Conservation (phyloP, 1,284 basidiomycete genomes). For the Serendipita sp. region DNA sequence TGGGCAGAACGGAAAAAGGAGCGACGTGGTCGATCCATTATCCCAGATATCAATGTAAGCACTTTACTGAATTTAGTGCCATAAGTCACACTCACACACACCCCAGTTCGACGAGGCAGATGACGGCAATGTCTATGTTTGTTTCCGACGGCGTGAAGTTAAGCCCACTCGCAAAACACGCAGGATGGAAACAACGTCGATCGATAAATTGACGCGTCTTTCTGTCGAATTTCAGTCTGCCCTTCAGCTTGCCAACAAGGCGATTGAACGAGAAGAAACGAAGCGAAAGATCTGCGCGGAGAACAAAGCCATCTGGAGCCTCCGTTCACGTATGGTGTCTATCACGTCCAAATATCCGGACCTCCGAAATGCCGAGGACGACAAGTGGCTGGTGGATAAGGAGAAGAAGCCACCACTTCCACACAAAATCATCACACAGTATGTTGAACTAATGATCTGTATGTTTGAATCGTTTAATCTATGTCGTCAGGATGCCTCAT, state of each 20-base stretch:
- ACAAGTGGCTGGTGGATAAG: slow-evolving; percentile 69
- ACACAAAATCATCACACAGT: slow-evolving; percentile 11
- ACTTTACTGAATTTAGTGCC: neutral
- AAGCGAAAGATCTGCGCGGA: slow-evolving; percentile 49
- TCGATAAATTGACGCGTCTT: slow-evolving; percentile 74
- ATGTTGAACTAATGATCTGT: slow-evolving; percentile 24
- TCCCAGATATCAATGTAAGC: slow-evolving; percentile 65
- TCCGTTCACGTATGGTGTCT: slow-evolving; percentile 59
- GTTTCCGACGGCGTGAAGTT: slow-evolving; percentile 91
- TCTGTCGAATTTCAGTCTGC: slow-evolving; percentile 63
- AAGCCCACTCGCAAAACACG: slow-evolving; percentile 92
- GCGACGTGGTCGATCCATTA: slow-evolving; percentile 63
- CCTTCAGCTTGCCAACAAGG: slow-evolving; percentile 54
- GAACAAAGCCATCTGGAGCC: slow-evolving; percentile 62
- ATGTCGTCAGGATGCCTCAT: slow-evolving; percentile 30
- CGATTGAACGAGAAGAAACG: slow-evolving; percentile 57
- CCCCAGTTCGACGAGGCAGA: slow-evolving; percentile 80
- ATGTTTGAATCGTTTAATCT: slow-evolving; percentile 36
- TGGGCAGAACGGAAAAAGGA: slow-evolving; percentile 69
- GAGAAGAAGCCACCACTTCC: slow-evolving; percentile 27
- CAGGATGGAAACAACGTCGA: slow-evolving; percentile 73
- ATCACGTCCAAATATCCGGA: slow-evolving; percentile 65
- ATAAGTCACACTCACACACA: slow-evolving; percentile 2
- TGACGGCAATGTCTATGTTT: slow-evolving; percentile 92
- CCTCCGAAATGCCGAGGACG: slow-evolving; percentile 60